These are phyloP conservation scores for Sclerospora graminicola DNA, from an alignment of 352 stramenopile species.

Conservation along the genomic window DNA sequence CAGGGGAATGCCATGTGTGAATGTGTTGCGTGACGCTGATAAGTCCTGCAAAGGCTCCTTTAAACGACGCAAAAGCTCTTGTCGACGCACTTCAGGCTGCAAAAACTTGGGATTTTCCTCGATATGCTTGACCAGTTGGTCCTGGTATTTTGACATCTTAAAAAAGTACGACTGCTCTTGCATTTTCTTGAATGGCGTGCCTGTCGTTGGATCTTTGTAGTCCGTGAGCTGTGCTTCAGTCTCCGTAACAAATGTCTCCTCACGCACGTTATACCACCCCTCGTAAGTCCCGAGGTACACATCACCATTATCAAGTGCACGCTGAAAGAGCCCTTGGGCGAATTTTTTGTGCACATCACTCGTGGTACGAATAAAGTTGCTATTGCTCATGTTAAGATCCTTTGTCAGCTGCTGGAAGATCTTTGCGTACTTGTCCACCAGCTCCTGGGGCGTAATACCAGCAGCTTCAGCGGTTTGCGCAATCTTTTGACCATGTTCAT, in stretches of 20 bases:
- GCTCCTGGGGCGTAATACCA: slow-evolving; percentile 88
- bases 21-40: slow-evolving; percentile 95
- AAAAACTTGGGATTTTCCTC: slow-evolving; percentile 93
- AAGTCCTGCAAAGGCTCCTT: slow-evolving; percentile 93
- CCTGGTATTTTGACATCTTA: slow-evolving; percentile 97
- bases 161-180: slow-evolving; percentile 99
- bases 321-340: slow-evolving; percentile 91
- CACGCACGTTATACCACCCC: slow-evolving; percentile 98
- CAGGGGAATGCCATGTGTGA: slow-evolving; percentile 90
- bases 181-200: slow-evolving; percentile 93
- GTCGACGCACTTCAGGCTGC: slow-evolving; percentile 91
- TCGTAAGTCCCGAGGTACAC: slow-evolving; percentile 97
- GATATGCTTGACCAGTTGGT: slow-evolving; percentile 92
- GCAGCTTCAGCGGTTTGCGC: slow-evolving; percentile 91
- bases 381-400: slow-evolving; percentile 83
- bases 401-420: slow-evolving; percentile 83
- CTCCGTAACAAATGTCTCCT: slow-evolving; percentile 98
- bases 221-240: slow-evolving; percentile 91
- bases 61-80: slow-evolving; percentile 90
- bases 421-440: slow-evolving; percentile 92
- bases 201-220: slow-evolving; percentile 92
- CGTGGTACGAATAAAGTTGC: slow-evolving; percentile 94
- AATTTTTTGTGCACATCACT: slow-evolving; percentile 91
- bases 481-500: slow-evolving; percentile 99
- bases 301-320: slow-evolving; percentile 85